Evolutionary conservation across 2,329 filamentous ascomycete species (phyloP), one percentile per base, ranked within the genome.

Genomic region (Fusarium pseudoanthophilum): DNA sequence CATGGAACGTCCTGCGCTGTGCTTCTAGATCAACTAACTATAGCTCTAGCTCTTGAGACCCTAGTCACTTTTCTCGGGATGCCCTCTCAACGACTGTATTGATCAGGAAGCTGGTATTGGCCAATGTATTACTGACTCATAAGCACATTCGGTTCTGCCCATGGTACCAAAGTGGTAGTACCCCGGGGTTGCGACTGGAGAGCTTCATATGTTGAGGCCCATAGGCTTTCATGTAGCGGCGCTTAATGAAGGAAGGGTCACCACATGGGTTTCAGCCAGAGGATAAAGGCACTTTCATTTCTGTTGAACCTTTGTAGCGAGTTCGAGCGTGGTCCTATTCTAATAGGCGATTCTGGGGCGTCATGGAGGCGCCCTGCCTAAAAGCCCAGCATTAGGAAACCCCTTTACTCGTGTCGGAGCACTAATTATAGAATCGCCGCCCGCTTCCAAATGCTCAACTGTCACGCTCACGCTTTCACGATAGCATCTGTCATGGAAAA

Each of bases 381-480:
- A 21, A 30, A 48, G 45, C 20, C 45, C 45, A 48, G 45, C 45
- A 30, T 48, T 30, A 48, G 26, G 26, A 21, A 48, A 48, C 13
- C 20, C 26, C 6, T 48, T 48, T 8, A 0, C 26, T 28, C 26
- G 26, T 21, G 45, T 14, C 10, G 59, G 59, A 14, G 37, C 21
- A 37, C 37, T 36, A 20, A 61, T 37, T 18, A 18, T 20, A 24
- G 2, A 4, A 8, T 24, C 18, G 4, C 14, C 30, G 0, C 11
- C 36, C 30, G 36, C 60, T 14, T 67, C 65, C 30, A 67, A 11
- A 48, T 67, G 65, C 1, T 67, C 39, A 13, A 67, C 55, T 2
- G 55, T 61, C 11, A 61, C 48, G 1, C 30, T 34, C 9, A 58
- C 20, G 6, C 63, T 67, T 16, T 67, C 65, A 5, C 46, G 40